Percentiles rank a stretch among this genome's conserved stretches.
These are phyloP conservation scores for Sporisorium scitamineum DNA, from an alignment of 1,284 basidiomycete genomes.

Conservation along the genomic window DNA sequence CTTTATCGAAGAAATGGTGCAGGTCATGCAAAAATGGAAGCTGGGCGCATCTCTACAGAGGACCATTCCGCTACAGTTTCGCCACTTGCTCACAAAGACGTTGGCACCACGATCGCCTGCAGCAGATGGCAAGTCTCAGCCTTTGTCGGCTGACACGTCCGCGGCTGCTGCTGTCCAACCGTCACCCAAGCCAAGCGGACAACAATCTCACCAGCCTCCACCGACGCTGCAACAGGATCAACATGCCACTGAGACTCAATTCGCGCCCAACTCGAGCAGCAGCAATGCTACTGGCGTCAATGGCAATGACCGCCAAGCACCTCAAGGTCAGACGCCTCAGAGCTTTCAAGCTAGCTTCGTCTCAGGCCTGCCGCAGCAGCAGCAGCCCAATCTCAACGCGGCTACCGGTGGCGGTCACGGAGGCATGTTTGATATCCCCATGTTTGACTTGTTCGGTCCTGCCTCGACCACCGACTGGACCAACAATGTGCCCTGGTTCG, in stretches of 20 bases:
- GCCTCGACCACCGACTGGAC: constrained; percentile 38
- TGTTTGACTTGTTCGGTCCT: constrained; percentile 37
- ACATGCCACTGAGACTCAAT: not conserved
- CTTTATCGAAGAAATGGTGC: constrained; percentile 48
- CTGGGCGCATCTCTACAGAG: constrained; percentile 37
- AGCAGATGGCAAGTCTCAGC: not conserved
- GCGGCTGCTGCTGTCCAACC: not conserved
- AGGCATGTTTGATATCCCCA: constrained; percentile 49
- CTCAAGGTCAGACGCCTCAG: constrained; percentile 17
- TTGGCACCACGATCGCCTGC: not conserved
- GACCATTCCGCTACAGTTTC: constrained; percentile 24
- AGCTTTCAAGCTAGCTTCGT: constrained; percentile 21
- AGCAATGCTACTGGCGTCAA: not conserved
- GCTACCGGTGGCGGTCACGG: constrained; percentile 16
- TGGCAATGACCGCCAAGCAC: constrained; percentile 3
- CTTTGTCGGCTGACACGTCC: not conserved
- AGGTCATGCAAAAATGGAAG: constrained; percentile 53
- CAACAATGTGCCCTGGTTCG: constrained; percentile 51
- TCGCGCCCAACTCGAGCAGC: not conserved
- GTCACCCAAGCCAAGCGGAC: not conserved
- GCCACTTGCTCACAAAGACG: constrained; percentile 18
- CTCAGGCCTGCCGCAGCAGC: constrained; percentile 15
- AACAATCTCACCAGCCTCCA: not conserved
- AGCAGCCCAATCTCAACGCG: not conserved
- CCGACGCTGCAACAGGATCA: not conserved